These are phyloP conservation scores for Rhodomyrtus psidioides DNA, from an alignment of 441 rosid genomes.

Conservation along the genomic window DNA sequence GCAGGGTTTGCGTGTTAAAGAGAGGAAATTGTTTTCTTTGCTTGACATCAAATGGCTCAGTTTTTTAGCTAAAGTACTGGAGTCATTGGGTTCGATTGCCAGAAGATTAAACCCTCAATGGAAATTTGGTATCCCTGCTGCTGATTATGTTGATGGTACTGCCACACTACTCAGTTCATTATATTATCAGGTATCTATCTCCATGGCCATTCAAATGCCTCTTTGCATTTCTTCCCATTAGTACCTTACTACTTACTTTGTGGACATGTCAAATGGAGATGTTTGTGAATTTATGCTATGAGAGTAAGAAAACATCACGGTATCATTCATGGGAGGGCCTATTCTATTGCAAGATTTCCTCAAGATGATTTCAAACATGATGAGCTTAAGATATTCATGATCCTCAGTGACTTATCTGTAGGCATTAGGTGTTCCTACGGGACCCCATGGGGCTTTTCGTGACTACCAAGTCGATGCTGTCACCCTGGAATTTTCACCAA, in stretches of 20 bases:
- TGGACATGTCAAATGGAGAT: neutral
- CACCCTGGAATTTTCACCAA: slow-evolving; percentile 76
- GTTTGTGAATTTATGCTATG: neutral
- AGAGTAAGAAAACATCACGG: neutral
- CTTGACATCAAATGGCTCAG: slow-evolving; percentile 51
- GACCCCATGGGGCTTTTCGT: slow-evolving; percentile 94
- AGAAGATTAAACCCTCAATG: slow-evolving; percentile 54
- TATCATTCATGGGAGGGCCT: neutral
- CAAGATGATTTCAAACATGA: neutral
- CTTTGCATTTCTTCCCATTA: neutral
- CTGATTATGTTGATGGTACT: slow-evolving; percentile 79
- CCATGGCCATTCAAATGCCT: neutral
- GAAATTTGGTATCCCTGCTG: slow-evolving; percentile 70
- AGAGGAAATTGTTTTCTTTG: slow-evolving; percentile 53
- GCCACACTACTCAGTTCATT: slow-evolving; percentile 89
- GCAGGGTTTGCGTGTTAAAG: slow-evolving; percentile 72
- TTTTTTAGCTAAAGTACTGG: slow-evolving; percentile 50
- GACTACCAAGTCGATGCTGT: slow-evolving; percentile 94
- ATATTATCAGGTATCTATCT: slow-evolving; percentile 59
- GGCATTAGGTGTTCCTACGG: slow-evolving; percentile 95
- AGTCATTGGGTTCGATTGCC: slow-evolving; percentile 49
- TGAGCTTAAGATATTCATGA: neutral
- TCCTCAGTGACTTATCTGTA: slow-evolving; percentile 2
- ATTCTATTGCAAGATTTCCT: neutral
- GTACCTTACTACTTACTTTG: neutral